Base-by-base conservation (phyloP, 768 basidiomycete species). In the Gymnopilus dilepis region DNA sequence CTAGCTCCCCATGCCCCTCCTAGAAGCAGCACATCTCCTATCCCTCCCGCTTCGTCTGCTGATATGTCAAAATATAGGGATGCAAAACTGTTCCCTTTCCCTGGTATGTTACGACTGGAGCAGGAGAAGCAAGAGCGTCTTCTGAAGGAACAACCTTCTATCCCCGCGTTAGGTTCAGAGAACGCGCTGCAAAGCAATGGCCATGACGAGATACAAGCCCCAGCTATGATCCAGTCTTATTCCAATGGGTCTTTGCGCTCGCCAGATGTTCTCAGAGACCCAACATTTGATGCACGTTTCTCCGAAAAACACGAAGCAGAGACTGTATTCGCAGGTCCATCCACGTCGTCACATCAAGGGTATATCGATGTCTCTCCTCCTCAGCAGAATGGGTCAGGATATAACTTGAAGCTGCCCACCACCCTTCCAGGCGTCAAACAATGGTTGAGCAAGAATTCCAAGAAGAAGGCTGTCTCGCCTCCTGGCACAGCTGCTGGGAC, bases 71-170 rank as follows among this genome's bases (percentile, higher is more conserved):
- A 83, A 75, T 96, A 91, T 74, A 86, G 86, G 64, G 85, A 87
- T 65, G 78, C 85, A 28, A 98, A 98, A 72, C 80, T 97, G 34
- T 91, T 90, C 74, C 94, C 95, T 1, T 95, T 97, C 82, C 94
- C 93, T 24, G 94, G 93, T 37, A 89, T 95, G 73, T 84, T 88
- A 69, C 84, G 85, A 67, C 79, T 95, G 37, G 91, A 91, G 71
- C 88, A 91, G 31, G 70, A 50, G 28, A 50, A 50, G 26, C 28
- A 50, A 30, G 85, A 91, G 68, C 82, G 87, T 37, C 84, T 86
- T 33, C 80, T 81, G 56, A 83, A 82, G 56, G 84, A 82, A 6
- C 66, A 56, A 37, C 75, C 80, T 71, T 53, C 76, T 73, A 72
- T 78, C n/a, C 79, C 82, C 6, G 70, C 77, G 6, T 81, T 81